phyloP scores from a whole-genome alignment of 2,329 filamentous ascomycete genomes.

The Remersonia thermophila region DNA sequence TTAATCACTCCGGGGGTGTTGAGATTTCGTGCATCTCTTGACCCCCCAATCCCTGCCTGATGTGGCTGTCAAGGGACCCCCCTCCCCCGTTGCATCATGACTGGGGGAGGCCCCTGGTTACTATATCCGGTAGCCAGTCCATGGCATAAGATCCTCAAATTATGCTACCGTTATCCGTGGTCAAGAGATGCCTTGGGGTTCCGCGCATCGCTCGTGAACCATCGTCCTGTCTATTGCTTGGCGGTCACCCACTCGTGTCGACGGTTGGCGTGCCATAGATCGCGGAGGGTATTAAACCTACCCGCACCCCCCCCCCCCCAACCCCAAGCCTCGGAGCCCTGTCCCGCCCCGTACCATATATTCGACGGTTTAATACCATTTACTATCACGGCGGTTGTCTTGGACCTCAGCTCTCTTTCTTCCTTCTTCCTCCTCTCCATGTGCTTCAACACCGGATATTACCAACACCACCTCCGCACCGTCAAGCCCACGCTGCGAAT shows the following conservation, averaged over 20 bases:
- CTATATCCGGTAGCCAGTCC: slow-evolving; percentile 38
- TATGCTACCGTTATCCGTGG: slow-evolving; percentile 41
- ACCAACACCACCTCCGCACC: too few species aligned
- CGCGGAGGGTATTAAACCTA: slow-evolving; percentile 29
- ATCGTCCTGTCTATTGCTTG: slow-evolving; percentile 34
- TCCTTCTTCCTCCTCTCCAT: slow-evolving; percentile 6
- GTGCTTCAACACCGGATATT: background rate
- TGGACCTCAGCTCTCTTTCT: slow-evolving; percentile 4
- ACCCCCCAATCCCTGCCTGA: slow-evolving; percentile 22
- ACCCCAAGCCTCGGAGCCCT: too few species aligned
- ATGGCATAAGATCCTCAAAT: slow-evolving; percentile 49
- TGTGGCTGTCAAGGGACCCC: slow-evolving; percentile 22
- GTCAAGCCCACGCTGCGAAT: slow-evolving; percentile 2
- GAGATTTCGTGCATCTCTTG: slow-evolving; percentile 23
- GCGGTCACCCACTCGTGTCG: slow-evolving; percentile 36
- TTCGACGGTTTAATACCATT: slow-evolving; percentile 37
- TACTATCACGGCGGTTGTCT: slow-evolving; percentile 22
- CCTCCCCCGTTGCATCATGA: slow-evolving; percentile 26
- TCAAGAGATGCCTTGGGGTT: slow-evolving; percentile 32
- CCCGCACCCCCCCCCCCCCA: slow-evolving; percentile 24
- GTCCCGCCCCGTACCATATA: slow-evolving; percentile 20
- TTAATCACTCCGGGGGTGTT: slow-evolving; percentile 20
- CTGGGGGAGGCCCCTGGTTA: slow-evolving; percentile 32
- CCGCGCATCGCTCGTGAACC: slow-evolving; percentile 31
- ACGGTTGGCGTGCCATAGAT: slow-evolving; percentile 28